These are phyloP conservation scores for Arthrobotrys entomopaga DNA, from an alignment of 2,329 filamentous ascomycete genomes.

Conservation along the genomic window DNA sequence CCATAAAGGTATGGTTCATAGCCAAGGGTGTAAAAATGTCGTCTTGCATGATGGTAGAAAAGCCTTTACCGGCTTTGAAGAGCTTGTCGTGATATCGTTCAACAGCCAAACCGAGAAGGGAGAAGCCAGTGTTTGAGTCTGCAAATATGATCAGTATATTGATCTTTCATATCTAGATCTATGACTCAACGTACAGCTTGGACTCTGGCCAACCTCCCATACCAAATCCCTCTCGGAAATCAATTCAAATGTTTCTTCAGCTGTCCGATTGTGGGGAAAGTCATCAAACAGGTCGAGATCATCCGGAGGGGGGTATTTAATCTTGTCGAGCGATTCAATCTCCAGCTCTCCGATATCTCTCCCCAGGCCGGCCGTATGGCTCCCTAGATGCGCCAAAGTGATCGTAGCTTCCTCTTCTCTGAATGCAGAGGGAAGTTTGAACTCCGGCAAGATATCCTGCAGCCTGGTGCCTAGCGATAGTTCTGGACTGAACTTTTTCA, in stretches of 20 bases:
- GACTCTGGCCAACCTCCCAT: slow-evolving; percentile 40
- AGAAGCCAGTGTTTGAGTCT: slow-evolving; percentile 53
- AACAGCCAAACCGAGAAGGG: slow-evolving; percentile 36
- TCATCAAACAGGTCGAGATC: slow-evolving; percentile 17
- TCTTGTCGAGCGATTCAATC: slow-evolving; percentile 19
- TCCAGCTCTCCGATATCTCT: slow-evolving; percentile 43
- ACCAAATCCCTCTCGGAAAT: slow-evolving; percentile 19
- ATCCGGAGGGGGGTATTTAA: slow-evolving; percentile 26
- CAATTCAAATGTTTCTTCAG: slow-evolving; percentile 6
- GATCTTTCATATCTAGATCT: too few species aligned
- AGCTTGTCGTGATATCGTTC: slow-evolving; percentile 40
- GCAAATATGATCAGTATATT: background rate
- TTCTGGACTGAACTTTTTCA: slow-evolving; percentile 24
- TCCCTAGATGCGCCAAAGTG: slow-evolving; percentile 43
- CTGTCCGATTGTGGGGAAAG: slow-evolving; percentile 31
- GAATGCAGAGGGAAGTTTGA: slow-evolving; percentile 33
- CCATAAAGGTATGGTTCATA: slow-evolving; percentile 42
- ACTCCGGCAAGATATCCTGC: slow-evolving; percentile 35
- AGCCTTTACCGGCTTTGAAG: slow-evolving; percentile 14
- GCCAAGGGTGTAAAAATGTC: slow-evolving; percentile 38
- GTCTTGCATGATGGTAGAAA: slow-evolving; percentile 20
- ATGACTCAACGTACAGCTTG: slow-evolving; percentile 28
- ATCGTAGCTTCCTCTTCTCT: slow-evolving; percentile 36
- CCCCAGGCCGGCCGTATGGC: slow-evolving; percentile 32
- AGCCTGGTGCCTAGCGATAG: slow-evolving; percentile 32